phyloP scores from a whole-genome alignment of 148 eudicot genomes.

The Camellia japonica region DNA sequence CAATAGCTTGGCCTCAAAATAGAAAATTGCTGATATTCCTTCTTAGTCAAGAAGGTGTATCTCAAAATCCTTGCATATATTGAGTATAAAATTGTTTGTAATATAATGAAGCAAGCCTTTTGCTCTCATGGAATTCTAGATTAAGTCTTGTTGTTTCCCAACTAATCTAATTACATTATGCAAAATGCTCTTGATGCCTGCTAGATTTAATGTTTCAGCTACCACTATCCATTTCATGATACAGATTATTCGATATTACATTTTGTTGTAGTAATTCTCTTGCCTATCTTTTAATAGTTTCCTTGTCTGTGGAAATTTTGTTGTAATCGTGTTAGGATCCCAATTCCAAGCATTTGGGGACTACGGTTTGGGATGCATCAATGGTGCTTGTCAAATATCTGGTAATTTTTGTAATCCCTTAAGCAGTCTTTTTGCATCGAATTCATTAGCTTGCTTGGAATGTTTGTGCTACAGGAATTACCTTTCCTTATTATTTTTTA shows the following conservation, averaged over 20 bases:
- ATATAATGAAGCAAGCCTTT: slow-evolving; percentile 4
- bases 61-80: neutral
- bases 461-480: neutral
- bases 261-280: neutral
- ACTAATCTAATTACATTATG: neutral
- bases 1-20: no score
- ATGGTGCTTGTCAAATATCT: slow-evolving; percentile 89
- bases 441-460: neutral
- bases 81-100: neutral
- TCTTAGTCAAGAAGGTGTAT: no score
- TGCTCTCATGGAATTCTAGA: neutral
- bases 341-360: slow-evolving; percentile 91
- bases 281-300: neutral
- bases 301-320: neutral
- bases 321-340: slow-evolving; percentile 66
- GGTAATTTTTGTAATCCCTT: slow-evolving; percentile 39
- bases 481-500: neutral
- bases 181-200: neutral
- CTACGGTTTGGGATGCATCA: slow-evolving; percentile 98
- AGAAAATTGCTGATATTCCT: no score
- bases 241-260: neutral
- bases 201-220: neutral
- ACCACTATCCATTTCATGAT: neutral
- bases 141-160: neutral
- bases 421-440: neutral